Percentiles rank a stretch among this genome's conserved stretches.
Evolutionary conservation across 2,329 filamentous ascomycete species (phyloP).

Genomic region (Cryphonectria nitschkei): DNA sequence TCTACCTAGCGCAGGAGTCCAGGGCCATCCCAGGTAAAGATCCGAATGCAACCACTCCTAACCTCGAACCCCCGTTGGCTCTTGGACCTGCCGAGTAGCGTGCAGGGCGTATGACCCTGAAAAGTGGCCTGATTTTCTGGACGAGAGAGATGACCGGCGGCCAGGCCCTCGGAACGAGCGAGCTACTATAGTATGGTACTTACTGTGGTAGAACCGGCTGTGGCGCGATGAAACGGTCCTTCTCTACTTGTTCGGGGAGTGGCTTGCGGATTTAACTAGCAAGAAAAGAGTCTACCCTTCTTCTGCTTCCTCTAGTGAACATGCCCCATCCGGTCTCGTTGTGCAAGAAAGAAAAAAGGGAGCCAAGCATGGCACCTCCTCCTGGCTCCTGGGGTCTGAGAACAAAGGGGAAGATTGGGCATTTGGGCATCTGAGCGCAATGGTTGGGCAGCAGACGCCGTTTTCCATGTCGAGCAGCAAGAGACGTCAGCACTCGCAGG

Average conservation of each 20-base stretch:
- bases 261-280: not conserved
- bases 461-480: not conserved
- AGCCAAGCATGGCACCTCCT: not conserved
- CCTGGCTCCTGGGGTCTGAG: not conserved
- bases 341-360: not conserved
- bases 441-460: no score
- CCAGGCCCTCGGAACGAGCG: not conserved
- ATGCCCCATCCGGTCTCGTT: not conserved
- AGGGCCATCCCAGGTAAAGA: conserved; percentile 5
- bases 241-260: not conserved
- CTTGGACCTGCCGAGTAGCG: conserved; percentile 5
- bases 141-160: not conserved
- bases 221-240: not conserved
- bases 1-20: conserved; percentile 2
- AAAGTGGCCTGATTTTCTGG: conserved; percentile 22
- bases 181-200: not conserved
- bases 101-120: conserved; percentile 13
- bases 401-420: not conserved
- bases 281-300: not conserved
- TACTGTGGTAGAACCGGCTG: not conserved
- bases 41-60: not conserved
- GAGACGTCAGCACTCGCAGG: not conserved
- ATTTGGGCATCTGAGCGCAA: no score
- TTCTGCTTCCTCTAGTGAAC: not conserved
- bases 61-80: not conserved